phyloP scores from a whole-genome alignment of 2,329 filamentous ascomycete genomes.

The Teratosphaeriaceae sp. region DNA sequence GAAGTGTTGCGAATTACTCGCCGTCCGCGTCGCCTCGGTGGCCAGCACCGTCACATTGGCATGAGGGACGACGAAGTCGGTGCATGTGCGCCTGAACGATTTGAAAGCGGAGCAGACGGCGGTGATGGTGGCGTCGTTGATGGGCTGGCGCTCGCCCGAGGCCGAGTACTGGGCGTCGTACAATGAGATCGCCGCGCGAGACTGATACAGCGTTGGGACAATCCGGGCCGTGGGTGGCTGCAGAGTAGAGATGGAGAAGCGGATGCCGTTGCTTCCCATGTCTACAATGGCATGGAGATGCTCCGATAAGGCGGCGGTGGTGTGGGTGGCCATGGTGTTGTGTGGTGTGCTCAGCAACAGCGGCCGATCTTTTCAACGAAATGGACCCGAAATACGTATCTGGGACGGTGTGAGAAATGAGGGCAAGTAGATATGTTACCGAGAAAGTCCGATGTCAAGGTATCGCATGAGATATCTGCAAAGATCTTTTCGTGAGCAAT shows the following conservation, averaged over 20 bases:
- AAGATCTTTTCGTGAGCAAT: too few species aligned
- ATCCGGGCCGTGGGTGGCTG: conserved; percentile 63
- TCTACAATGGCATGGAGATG: conserved; percentile 28
- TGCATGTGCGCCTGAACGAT: conserved; percentile 65
- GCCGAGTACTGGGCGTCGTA: conserved; percentile 64
- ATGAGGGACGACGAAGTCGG: conserved; percentile 59
- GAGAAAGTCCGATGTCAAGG: too few species aligned
- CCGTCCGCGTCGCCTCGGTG: conserved; percentile 81
- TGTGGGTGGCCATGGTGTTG: conserved; percentile 3
- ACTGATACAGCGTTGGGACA: conserved; percentile 69
- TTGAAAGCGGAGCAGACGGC: conserved; percentile 61
- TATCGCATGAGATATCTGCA: too few species aligned
- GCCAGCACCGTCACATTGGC: conserved; percentile 69
- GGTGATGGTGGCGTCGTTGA: conserved; percentile 53
- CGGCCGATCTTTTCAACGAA: too few species aligned
- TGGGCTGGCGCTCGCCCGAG: conserved; percentile 42
- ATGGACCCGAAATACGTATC: too few species aligned
- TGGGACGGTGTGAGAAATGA: too few species aligned
- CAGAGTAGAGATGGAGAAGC: conserved; percentile 84
- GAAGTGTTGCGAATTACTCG: conserved; percentile 65
- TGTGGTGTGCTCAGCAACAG: too few species aligned
- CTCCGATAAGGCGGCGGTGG: conserved; percentile 1
- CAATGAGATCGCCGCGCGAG: conserved; percentile 74
- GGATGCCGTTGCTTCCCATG: conserved; percentile 72
- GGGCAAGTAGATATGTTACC: too few species aligned